These are phyloP conservation scores for Zygosaccharomyces pseudobailii DNA, from an alignment of 1,139 yeast genomes.

Conservation along the genomic window DNA sequence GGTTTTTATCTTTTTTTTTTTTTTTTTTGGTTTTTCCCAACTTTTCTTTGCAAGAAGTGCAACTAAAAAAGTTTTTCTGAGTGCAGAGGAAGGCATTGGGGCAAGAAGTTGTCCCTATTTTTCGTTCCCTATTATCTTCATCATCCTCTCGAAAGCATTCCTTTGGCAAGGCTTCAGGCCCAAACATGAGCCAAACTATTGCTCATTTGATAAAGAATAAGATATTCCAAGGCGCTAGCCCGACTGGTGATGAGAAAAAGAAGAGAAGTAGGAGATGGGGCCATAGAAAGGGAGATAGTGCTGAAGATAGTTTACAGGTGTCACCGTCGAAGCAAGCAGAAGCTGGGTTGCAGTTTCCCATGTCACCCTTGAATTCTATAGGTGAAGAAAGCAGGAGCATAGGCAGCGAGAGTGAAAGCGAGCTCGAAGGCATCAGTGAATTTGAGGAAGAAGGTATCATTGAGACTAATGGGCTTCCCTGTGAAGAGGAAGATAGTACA, in stretches of 20 bases:
- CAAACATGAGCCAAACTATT: slow-evolving; percentile 18
- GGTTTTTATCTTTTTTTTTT: neutral
- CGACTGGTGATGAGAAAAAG: slow-evolving; percentile 4
- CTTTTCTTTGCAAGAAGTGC: neutral
- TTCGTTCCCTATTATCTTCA: neutral
- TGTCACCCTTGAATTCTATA: slow-evolving; percentile 6
- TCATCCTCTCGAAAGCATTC: neutral
- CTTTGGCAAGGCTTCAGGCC: neutral
- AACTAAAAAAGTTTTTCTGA: neutral
- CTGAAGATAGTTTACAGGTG: neutral
- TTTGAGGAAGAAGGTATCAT: neutral
- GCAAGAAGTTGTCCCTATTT: neutral
- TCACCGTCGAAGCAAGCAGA: neutral
- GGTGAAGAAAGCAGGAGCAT: slow-evolving; percentile 7
- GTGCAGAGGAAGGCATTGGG: neutral
- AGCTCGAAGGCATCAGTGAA: no score
- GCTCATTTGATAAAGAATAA: slow-evolving; percentile 16
- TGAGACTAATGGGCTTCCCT: neutral
- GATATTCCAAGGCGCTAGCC: slow-evolving; percentile 14
- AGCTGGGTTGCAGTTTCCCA: neutral
- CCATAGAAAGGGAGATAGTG: slow-evolving; percentile 1
- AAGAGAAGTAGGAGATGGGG: slow-evolving; percentile 9
- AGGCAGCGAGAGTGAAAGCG: neutral
- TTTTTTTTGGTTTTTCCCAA: neutral
- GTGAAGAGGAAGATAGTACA: neutral